Evolutionary conservation across 2,329 filamentous ascomycete genomes (phyloP), one percentile per base, ranked within the genome.

Genomic region (Triangularia verruculosa): DNA sequence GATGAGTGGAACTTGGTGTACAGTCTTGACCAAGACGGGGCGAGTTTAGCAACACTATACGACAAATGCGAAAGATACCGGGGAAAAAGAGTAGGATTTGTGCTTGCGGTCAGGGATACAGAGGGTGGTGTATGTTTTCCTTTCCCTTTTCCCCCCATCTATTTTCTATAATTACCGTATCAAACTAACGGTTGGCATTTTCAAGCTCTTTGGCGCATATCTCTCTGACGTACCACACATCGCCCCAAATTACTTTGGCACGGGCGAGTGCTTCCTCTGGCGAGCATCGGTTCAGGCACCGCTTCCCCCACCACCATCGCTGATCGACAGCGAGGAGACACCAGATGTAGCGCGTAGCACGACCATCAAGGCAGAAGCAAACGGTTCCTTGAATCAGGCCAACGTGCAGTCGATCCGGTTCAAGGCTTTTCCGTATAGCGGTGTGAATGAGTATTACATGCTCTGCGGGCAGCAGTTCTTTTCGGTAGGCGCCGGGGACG

Each of bases 341-440:
- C 72, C 82, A 69, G 71, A 83, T 34, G 73, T 67, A 2, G 63
- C 74, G 12, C 80, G 82, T 59, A 79, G 74, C 62, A 78, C 77
- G 13, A 80, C 78, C 17, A 76, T 81, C 13, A 67, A 74, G 39
- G 69, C 72, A 66, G 61, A 56, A 7, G 58, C 59, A 13, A 67
- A 66, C 47, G 63, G 66, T 51, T 70, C 61, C 63, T 20, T 17
- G 4, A 17, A 12, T 17, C 55, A 56, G 54, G 20, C 13, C 28
- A 56, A 32, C 24, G 85, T 87, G 4, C 91, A 94, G 66, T 84
- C 87, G 25, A 92, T 98, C 69, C 88, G 95, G 20, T 99, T 99
- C 83, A 97, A 97, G 78, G 94, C 94, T 0, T 99, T 98, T 72
- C 93, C 94, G 0, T 98, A 97, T 73, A 96, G 91, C 62, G 95